Base-by-base conservation (phyloP, 352 stramenopile genomes). In the Phytopythium sindhum region DNA sequence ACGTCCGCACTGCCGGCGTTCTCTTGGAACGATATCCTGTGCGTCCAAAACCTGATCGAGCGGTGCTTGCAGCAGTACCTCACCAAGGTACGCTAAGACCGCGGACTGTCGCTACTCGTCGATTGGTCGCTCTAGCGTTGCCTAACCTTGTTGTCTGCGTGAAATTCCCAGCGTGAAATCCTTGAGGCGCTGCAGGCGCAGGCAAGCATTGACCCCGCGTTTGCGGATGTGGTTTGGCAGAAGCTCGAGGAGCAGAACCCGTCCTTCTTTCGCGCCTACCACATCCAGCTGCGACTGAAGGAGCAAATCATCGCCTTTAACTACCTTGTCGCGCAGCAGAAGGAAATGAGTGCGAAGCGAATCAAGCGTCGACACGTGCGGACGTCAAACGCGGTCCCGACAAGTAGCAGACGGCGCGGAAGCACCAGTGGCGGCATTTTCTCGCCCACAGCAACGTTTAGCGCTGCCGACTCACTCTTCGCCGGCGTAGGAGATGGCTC, bases 281-380 rank as follows among this genome's bases (percentile, higher is more conserved):
- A 72, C 41, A 60, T 95, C 23, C 85, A 93, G 41, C 72, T 97
- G 17, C 80, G 91, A 64, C 77, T 97, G 10, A 93, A 93, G 67
- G 91, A 97, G 54, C 91, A 97, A 65, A 93, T 97, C 61, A 64
- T 93, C 19, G 81, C 88, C 11, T 97, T 97, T 68, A 97, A 97
- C 73, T 97, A 96, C 64, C 71, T 97, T 33, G 90, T 97, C 14
- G 67, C 63, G 2, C 82, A 91, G 55, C 82, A 91, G n/a, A 89
- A 88, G 39, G 80, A 86, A 53, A 86, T 91, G 74, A 77, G 74
- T 56, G 70, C 70, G 37, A 85, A 84, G 70, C 73, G 68, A 23
- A 69, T 69, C 6, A 84, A 80, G 15, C 67, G 74, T 21, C 42
- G 70, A 39, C 47, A 50, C 53, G 17, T 51, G 7, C 35, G 17